phyloP scores from a whole-genome alignment of 441 rosid genomes.

The Pelargonium fulgidum region DNA sequence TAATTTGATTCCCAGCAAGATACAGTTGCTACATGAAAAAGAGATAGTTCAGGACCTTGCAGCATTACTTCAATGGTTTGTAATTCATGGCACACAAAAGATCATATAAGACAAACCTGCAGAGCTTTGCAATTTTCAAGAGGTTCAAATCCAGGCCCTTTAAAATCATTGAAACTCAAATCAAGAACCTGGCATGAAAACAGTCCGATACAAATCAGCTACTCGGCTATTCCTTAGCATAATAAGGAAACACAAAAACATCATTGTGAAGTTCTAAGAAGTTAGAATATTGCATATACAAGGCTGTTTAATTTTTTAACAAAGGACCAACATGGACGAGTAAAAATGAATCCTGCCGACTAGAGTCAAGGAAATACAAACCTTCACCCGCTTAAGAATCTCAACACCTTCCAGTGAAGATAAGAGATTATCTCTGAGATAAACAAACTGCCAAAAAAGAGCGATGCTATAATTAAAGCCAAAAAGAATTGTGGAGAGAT shows the following conservation, averaged over 20 bases:
- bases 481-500: background rate
- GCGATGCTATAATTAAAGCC: slow-evolving; percentile 8
- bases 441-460: slow-evolving; percentile 71
- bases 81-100: slow-evolving; percentile 14
- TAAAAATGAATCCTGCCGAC: slow-evolving; percentile 3
- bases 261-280: background rate
- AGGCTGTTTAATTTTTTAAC: slow-evolving; percentile 1
- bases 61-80: slow-evolving; percentile 17
- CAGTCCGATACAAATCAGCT: slow-evolving; percentile 10
- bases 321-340: slow-evolving; percentile 3
- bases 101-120: slow-evolving; percentile 56
- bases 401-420: slow-evolving; percentile 87
- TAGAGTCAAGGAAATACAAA: slow-evolving; percentile 29
- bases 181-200: slow-evolving; percentile 81
- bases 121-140: slow-evolving; percentile 83
- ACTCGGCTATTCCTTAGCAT: slow-evolving; percentile 10
- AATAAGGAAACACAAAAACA: slow-evolving; percentile 10
- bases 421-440: slow-evolving; percentile 92
- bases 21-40: slow-evolving; percentile 74
- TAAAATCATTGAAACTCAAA: slow-evolving; percentile 98
- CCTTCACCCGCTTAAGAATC: slow-evolving; percentile 92
- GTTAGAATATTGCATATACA: background rate
- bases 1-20: slow-evolving; percentile 98
- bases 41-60: slow-evolving; percentile 25
- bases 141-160: slow-evolving; percentile 98